These are phyloP conservation scores for Chlorella variabilis DNA, from an alignment of 163 green algal genomes.

Conservation along the genomic window DNA sequence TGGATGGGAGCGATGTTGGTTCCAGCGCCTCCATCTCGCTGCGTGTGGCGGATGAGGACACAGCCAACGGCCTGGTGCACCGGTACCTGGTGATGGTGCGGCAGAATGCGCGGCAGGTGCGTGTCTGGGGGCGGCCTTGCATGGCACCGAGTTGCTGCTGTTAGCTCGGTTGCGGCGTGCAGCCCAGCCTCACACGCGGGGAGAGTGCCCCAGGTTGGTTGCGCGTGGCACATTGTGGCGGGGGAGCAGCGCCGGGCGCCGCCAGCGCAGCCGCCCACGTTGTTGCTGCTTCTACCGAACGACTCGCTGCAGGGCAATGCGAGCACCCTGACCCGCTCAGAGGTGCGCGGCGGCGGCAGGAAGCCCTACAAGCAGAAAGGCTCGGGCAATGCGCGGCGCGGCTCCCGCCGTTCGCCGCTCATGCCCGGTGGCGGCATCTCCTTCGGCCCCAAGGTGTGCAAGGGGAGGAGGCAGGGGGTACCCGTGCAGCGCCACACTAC, in stretches of 20 bases:
- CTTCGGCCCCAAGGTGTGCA: slow-evolving; percentile 91
- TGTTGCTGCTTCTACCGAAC: not conserved
- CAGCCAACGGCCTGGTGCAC: slow-evolving; percentile 92
- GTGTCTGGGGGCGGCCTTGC: not conserved
- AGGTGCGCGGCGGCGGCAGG: slow-evolving; percentile 96
- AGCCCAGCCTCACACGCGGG: too few relatives aligned
- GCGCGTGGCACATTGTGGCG: not conserved
- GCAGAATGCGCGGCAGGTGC: slow-evolving; percentile 85
- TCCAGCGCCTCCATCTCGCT: slow-evolving; percentile 68
- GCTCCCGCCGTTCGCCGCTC: slow-evolving; percentile 87
- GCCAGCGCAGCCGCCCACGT: not conserved
- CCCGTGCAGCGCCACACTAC: too few relatives aligned
- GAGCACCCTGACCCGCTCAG: slow-evolving; percentile 90
- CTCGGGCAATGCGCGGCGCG: slow-evolving; percentile 90
- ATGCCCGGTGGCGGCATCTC: slow-evolving; percentile 89
- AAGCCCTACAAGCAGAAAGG: slow-evolving; percentile 99
- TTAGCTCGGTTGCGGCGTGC: too few relatives aligned
- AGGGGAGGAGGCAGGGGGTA: not conserved
- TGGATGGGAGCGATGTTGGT: slow-evolving; percentile 38
- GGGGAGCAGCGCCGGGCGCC: too few relatives aligned
- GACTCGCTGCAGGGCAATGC: slow-evolving; percentile 83
- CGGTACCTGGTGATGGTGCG: slow-evolving; percentile 88
- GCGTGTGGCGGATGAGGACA: slow-evolving; percentile 74
- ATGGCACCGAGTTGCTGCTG: too few relatives aligned
- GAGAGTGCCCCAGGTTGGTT: too few relatives aligned